Conservation (phyloP, 345 rosid genomes). For the Cardamine chenopodiifolia region DNA sequence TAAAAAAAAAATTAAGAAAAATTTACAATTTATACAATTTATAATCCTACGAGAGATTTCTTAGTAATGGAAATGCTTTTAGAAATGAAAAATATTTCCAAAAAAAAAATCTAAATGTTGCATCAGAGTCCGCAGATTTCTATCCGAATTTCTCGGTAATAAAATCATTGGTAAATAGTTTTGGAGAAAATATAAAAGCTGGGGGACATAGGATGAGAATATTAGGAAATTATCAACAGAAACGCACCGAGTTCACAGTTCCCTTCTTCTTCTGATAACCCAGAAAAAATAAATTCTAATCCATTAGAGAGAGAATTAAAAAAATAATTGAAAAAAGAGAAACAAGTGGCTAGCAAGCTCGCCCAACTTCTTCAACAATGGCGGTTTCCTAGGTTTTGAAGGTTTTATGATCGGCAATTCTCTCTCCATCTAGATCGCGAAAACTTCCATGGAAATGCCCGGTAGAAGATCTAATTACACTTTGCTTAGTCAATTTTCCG, state of each 20-base stretch:
- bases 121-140: too few relatives aligned
- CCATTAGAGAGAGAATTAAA: constrained; percentile 30
- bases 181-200: not conserved
- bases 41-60: too few relatives aligned
- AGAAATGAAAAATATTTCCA: too few relatives aligned
- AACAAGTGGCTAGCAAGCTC: constrained; percentile 36
- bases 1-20: too few relatives aligned
- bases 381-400: constrained; percentile 51
- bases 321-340: constrained; percentile 30
- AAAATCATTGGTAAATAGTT: not conserved
- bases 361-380: constrained; percentile 50
- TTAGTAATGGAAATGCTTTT: too few relatives aligned
- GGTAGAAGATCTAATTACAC: constrained; percentile 89
- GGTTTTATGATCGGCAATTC: constrained; percentile 33
- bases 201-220: constrained; percentile 26
- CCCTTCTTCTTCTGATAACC: constrained; percentile 17
- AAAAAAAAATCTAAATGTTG: too few relatives aligned
- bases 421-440: constrained; percentile 21
- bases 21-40: too few relatives aligned
- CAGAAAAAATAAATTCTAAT: constrained; percentile 36
- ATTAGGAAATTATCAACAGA: constrained; percentile 30
- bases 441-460: constrained; percentile 76
- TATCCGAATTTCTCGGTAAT: too few relatives aligned
- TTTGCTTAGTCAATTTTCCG: constrained; percentile 74
- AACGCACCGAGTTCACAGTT: constrained; percentile 31